Evolutionary conservation across 306 rosid genomes (phyloP), one percentile per base, ranked within the genome.

Genomic region (Rubus parviflorus): DNA sequence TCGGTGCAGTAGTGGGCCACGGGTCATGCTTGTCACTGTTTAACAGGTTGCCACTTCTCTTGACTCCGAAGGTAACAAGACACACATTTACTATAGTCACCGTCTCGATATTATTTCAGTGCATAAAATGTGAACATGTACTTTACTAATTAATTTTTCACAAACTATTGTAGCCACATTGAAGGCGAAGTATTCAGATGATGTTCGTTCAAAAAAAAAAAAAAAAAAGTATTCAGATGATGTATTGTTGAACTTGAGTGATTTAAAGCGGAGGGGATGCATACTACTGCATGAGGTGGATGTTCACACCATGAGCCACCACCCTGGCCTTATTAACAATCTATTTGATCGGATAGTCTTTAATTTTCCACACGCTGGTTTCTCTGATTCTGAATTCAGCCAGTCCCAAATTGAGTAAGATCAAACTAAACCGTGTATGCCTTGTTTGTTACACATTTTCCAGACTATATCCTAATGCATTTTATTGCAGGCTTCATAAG

Each of bases 311-410:
- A 82, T 88, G 76, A 37, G 14, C 1, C 40, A 47, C 25, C 78
- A 79, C 20, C 46, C 65, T 3, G 35, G 0, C 77, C 80, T 85
- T 12, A 6, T 0, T 0, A 0, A 2, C n/a, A 0, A 7, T 1
- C 8, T 0, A 0, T 85, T 83, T 30, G 73, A 84, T n/a, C 74
- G 77, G 2, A 38, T 81, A 2, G 60, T 85, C 41, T 88, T 73
- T 56, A 83, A 83, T 63, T 88, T 85, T 23, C 89, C 89, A 9
- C 87, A 83, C 43, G 82, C 87, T 0, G 83, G 83, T 19, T 80
- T n/a, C 54, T 22, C 20, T 37, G 11, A 5, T 13, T 5, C 38
- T 43, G 79, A 74, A 58, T 1, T 1, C 20, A 1, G 22, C 3
- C 14, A 0, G 9, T 0, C 0, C 5, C 83, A 80, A 68, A 80